Conservation (phyloP, 192 early-diverging fungal genomes). For the Geranomyces variabilis region DNA sequence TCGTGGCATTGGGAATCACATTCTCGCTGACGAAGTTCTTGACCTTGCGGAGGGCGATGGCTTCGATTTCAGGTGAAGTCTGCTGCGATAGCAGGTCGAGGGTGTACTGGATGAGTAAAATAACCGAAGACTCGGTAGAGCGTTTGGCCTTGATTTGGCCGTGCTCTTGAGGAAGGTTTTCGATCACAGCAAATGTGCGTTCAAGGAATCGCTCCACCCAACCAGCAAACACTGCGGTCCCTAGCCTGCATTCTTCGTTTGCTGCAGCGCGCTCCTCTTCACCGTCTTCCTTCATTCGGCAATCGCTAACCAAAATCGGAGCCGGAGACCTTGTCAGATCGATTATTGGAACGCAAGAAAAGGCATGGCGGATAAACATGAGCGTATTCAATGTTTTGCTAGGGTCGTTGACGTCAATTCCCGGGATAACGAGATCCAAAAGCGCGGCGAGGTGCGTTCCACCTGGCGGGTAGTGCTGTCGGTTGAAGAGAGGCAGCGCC, state of each 20-base stretch:
- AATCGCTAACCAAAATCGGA: conserved; percentile 45
- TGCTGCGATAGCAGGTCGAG: conserved; percentile 72
- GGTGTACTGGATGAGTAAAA: conserved; percentile 54
- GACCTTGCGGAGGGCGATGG: conserved; percentile 62
- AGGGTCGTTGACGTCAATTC: conserved; percentile 93
- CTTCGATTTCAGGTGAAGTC: conserved; percentile 65
- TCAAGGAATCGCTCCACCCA: conserved; percentile 85
- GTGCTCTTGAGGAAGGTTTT: conserved; percentile 73
- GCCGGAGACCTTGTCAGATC: conserved; percentile 56
- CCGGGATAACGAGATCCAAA: conserved; percentile 80
- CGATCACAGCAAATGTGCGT: conserved; percentile 75
- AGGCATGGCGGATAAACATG: conserved; percentile 67
- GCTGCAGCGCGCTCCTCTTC: conserved; percentile 64
- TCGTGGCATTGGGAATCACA: conserved; percentile 71
- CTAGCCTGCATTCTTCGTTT: conserved; percentile 67
- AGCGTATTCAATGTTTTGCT: conserved; percentile 75
- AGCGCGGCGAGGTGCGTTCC: conserved; percentile 79
- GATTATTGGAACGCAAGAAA: conserved; percentile 66
- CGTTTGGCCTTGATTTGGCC: conserved; percentile 26
- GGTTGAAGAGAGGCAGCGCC: conserved; percentile 72
- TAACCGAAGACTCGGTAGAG: conserved; percentile 12
- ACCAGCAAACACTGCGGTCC: conserved; percentile 83
- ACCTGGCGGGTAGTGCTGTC: conserved; percentile 80
- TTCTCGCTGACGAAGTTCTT: conserved; percentile 59
- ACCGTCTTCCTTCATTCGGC: conserved; percentile 33